Conservation (phyloP, 2,329 filamentous ascomycete species). For the Beauveria sp. region DNA sequence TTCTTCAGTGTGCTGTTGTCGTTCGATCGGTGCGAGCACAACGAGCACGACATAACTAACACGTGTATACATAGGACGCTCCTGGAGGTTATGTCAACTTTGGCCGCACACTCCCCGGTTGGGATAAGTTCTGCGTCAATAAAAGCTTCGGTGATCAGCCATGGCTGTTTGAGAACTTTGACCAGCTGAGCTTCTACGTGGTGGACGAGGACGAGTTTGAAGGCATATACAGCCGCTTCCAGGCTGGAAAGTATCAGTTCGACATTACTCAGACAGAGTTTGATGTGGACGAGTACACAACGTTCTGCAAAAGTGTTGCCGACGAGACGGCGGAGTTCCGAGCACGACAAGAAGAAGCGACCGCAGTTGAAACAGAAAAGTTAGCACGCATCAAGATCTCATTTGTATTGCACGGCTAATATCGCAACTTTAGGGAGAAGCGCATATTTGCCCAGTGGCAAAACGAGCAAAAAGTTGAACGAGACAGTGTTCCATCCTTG, state of each 20-base stretch:
- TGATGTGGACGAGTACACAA: conserved; percentile 22
- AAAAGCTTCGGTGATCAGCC: conserved; percentile 22
- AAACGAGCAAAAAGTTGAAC: conserved; percentile 16
- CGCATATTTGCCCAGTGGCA: conserved; percentile 24
- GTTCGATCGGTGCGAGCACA: not conserved
- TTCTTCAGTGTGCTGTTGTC: not conserved
- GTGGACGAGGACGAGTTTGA: conserved; percentile 24
- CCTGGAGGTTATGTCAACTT: conserved; percentile 29
- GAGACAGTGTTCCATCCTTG: conserved; percentile 12
- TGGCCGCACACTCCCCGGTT: conserved; percentile 22
- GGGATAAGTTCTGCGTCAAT: conserved; percentile 24
- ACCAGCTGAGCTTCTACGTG: conserved; percentile 23
- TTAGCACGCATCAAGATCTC: not conserved
- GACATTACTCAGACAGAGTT: conserved; percentile 21
- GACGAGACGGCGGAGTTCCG: conserved; percentile 15
- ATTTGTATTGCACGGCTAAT: not conserved
- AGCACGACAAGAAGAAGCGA: conserved; percentile 16
- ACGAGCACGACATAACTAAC: not conserved
- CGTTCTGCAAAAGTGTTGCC: conserved; percentile 15
- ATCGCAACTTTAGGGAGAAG: conserved; percentile 3
- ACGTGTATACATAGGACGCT: conserved; percentile 15
- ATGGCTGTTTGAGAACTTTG: conserved; percentile 29
- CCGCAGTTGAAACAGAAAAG: conserved; percentile 18
- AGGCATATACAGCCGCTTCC: conserved; percentile 18
- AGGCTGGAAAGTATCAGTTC: conserved; percentile 22